These are phyloP conservation scores for Arabidopsis arenosa DNA, from an alignment of 345 rosid genomes.

Conservation along the genomic window DNA sequence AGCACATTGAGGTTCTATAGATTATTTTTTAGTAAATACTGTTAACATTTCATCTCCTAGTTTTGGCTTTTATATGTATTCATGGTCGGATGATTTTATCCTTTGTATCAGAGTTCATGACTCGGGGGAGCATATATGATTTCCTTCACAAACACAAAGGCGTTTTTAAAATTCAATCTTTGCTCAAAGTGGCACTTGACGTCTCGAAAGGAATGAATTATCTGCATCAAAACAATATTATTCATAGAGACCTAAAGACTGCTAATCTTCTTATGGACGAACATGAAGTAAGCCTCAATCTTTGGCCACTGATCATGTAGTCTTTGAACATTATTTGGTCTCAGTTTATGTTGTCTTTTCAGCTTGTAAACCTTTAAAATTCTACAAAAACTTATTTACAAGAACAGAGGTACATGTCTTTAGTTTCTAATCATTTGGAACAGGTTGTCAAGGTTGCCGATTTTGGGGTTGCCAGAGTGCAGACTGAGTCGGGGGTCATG, in stretches of 20 bases:
- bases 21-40: slow-evolving; percentile 23
- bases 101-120: slow-evolving; percentile 83
- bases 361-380: not conserved
- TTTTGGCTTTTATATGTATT: slow-evolving; percentile 27
- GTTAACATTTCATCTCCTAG: slow-evolving; percentile 30
- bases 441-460: slow-evolving; percentile 99
- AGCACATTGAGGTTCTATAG: slow-evolving; percentile 26
- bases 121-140: slow-evolving; percentile 87
- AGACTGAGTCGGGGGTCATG: slow-evolving; percentile 90
- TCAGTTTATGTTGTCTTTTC: not conserved
- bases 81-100: slow-evolving; percentile 22
- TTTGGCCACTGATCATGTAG: slow-evolving; percentile 1
- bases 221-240: slow-evolving; percentile 93
- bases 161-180: slow-evolving; percentile 72
- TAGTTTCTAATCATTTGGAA: slow-evolving; percentile 1
- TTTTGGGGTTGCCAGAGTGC: slow-evolving; percentile 98
- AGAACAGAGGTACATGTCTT: slow-evolving; percentile 8
- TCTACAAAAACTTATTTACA: not conserved
- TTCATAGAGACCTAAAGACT: slow-evolving; percentile 94
- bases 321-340: not conserved
- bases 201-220: slow-evolving; percentile 96
- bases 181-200: slow-evolving; percentile 86
- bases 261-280: slow-evolving; percentile 99
- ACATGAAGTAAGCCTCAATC: slow-evolving; percentile 69
- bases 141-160: slow-evolving; percentile 87